Evolutionary conservation across 1,284 basidiomycete species (phyloP).

Genomic region (Trichosporon sp.): DNA sequence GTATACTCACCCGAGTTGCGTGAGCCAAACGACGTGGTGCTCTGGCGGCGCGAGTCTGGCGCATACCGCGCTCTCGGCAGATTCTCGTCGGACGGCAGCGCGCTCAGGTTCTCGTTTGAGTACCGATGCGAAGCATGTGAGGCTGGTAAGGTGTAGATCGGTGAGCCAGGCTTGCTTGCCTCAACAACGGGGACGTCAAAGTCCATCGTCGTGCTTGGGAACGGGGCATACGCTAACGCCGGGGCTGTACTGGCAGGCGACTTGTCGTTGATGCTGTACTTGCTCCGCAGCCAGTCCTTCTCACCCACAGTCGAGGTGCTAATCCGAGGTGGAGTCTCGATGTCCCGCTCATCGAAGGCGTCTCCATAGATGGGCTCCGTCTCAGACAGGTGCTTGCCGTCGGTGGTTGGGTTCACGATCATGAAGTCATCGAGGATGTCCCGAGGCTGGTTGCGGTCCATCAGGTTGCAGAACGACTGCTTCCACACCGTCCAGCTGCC

Average conservation of each 20-base stretch:
- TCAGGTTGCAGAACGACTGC: slow-evolving; percentile 18
- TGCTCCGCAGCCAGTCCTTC: slow-evolving; percentile 17
- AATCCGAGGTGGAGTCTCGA: slow-evolving; percentile 5
- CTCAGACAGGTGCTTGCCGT: slow-evolving; percentile 7
- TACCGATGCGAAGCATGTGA: slow-evolving; percentile 1
- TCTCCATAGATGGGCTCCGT: slow-evolving; percentile 12
- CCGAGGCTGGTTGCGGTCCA: slow-evolving; percentile 9
- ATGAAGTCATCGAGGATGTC: slow-evolving; percentile 12
- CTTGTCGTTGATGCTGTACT: slow-evolving; percentile 17
- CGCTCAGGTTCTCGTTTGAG: slow-evolving; percentile 9
- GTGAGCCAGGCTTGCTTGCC: not conserved
- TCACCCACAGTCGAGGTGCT: not conserved
- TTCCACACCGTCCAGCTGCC: slow-evolving; percentile 8
- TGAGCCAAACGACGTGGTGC: not conserved
- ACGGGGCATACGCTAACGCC: not conserved
- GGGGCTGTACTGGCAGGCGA: slow-evolving; percentile 2
- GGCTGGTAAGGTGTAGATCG: slow-evolving; percentile 14
- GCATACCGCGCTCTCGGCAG: slow-evolving; percentile 5
- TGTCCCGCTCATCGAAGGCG: slow-evolving; percentile 1
- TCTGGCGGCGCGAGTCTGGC: slow-evolving; percentile 3
- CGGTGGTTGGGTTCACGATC: not conserved
- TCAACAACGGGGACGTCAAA: slow-evolving; percentile 14
- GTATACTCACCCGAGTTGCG: slow-evolving; percentile 12
- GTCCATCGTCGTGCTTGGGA: slow-evolving; percentile 15
- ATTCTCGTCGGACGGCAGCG: slow-evolving; percentile 1